phyloP scores from a whole-genome alignment of 2,329 filamentous ascomycete genomes.

The Phialocephala subalpina region DNA sequence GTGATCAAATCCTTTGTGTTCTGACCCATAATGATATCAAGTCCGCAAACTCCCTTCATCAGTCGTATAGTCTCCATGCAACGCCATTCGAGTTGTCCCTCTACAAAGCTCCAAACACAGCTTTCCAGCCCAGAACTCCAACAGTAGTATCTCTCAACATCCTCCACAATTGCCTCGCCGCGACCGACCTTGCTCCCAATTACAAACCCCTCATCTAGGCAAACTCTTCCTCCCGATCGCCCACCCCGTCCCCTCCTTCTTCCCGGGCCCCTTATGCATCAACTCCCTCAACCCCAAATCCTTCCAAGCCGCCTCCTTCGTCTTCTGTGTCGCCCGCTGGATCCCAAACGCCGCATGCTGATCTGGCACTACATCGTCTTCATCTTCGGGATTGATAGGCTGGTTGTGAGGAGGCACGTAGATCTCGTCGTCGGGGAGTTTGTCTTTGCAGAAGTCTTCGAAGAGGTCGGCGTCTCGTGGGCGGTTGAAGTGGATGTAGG shows the following conservation, averaged over 20 bases:
- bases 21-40: not conserved
- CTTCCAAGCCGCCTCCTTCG: slow-evolving; percentile 78
- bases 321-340: slow-evolving; percentile 77
- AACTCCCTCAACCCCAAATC: slow-evolving; percentile 78
- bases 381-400: slow-evolving; percentile 86
- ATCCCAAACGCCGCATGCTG: slow-evolving; percentile 91
- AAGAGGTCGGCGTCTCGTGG: slow-evolving; percentile 80
- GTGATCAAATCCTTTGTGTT: not conserved
- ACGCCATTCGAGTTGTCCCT: slow-evolving; percentile 5
- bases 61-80: slow-evolving; percentile 5
- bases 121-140: slow-evolving; percentile 9
- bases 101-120: not conserved
- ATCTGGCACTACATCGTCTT: slow-evolving; percentile 88
- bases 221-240: slow-evolving; percentile 32
- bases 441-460: slow-evolving; percentile 77
- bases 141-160: slow-evolving; percentile 8
- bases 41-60: not conserved
- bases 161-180: too few species aligned
- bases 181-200: too few species aligned
- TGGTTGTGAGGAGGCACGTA: slow-evolving; percentile 83
- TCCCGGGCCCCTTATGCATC: slow-evolving; percentile 65
- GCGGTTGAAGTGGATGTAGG: slow-evolving; percentile 77
- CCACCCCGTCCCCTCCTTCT: slow-evolving; percentile 20
- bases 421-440: slow-evolving; percentile 79
- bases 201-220: slow-evolving; percentile 32